Conservation (phyloP, 2,329 filamentous ascomycete species). For the Colletotrichum acutatum region DNA sequence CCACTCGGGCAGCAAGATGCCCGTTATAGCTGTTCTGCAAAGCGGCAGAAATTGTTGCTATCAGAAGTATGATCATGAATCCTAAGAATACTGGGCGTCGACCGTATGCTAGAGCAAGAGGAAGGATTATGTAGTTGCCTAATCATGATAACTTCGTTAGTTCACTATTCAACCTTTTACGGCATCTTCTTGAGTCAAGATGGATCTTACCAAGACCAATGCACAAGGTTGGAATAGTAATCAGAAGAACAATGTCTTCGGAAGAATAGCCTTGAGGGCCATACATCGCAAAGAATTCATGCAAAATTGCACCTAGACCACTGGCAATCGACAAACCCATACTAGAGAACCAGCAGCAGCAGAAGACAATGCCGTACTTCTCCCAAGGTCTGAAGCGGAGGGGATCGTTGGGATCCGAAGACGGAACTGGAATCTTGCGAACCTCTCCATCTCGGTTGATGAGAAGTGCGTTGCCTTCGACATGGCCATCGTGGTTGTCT, state of each 20-base stretch:
- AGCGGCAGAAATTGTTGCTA: conserved; percentile 47
- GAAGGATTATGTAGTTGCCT: conserved; percentile 50
- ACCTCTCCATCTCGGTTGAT: conserved; percentile 34
- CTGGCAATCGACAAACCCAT: conserved; percentile 59
- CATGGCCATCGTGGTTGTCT: conserved; percentile 3
- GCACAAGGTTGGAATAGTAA: conserved; percentile 50
- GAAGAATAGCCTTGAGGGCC: conserved; percentile 38
- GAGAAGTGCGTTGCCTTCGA: conserved; percentile 30
- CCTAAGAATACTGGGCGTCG: conserved; percentile 48
- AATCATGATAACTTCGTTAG: neutral
- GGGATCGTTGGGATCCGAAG: conserved; percentile 41
- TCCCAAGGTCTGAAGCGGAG: conserved; percentile 41
- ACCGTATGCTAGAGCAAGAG: conserved; percentile 50
- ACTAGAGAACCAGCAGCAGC: conserved; percentile 45
- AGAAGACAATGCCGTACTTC: conserved; percentile 37
- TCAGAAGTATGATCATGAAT: conserved; percentile 45
- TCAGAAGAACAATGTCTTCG: conserved; percentile 45
- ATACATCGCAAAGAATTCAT: conserved; percentile 47
- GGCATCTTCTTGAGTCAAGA: too few relatives aligned
- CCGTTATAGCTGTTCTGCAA: conserved; percentile 45
- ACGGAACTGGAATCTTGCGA: conserved; percentile 37
- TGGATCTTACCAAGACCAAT: conserved; percentile 45
- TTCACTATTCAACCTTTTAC: neutral
- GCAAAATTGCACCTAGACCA: conserved; percentile 55
- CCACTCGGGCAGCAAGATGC: conserved; percentile 49